Base-by-base conservation (phyloP, 148 eudicot genomes). In the Cornus suecica region DNA sequence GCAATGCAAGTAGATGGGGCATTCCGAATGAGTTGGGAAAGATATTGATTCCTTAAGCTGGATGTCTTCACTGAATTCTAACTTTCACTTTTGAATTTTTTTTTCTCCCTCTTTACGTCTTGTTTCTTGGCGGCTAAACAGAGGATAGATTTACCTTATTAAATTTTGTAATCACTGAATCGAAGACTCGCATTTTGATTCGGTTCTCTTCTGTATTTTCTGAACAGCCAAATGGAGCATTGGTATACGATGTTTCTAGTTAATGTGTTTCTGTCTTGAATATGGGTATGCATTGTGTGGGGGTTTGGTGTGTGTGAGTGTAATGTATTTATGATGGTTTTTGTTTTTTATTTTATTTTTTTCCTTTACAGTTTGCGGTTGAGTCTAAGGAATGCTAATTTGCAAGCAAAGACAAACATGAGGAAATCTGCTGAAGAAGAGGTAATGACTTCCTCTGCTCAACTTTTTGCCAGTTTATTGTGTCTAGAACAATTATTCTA, bases 401-500 rank as follows among this genome's bases (percentile, higher is more conserved):
- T 91, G 84, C 94, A 91, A 91, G 94, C 97, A 48, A 92, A 89
- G 86, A 86, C 81, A 65, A 93, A 93, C 78, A 86, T 88, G 82
- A 80, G 85, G 81, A 93, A 91, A 84, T 61, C 97, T 64, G 97
- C 92, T 63, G 82, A 91, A 82, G 80, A 86, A 86, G 94, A 93
- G 98, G 98, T 93, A 88, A 65, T 66, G 0, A 71, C 45, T 58
- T 24, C 60, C 23, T 37, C 20, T 78, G 63, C 52, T 78, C 18
- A 25, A 64, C 13, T 30, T 54, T 10, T 60, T 52, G 20, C 20
- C 10, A 10, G 31, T 24, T 63, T 71, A 73, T 23, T 18, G 5
- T 20, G 48, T 48, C 54, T 60, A 26, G 20, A 45, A 1, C 2
- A 11, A 11, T 11, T 48, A 48, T 48, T 48, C 15, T 48, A 11